Conservation (phyloP, 495 filamentous ascomycete genomes). For the Pyrenopolyporus hunteri region DNA sequence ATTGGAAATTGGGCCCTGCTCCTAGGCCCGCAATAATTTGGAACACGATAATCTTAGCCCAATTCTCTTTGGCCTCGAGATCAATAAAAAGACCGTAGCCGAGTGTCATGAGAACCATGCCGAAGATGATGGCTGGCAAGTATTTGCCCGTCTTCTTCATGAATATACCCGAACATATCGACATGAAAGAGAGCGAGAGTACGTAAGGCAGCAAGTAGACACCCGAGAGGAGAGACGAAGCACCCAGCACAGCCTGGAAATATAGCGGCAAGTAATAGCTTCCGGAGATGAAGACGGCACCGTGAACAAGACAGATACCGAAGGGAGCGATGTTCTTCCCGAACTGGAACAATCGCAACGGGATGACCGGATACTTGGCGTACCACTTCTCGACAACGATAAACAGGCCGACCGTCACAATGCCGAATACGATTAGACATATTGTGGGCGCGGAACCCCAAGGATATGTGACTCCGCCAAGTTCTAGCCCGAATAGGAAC, state of each 20-base stretch:
- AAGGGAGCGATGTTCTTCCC: conserved; percentile 64
- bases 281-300: conserved; percentile 70
- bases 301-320: conserved; percentile 65
- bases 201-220: conserved; percentile 78
- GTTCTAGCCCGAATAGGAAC: conserved; percentile 78
- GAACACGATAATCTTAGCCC: conserved; percentile 62
- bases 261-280: conserved; percentile 77
- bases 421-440: conserved; percentile 75
- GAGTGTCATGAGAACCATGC: conserved; percentile 61
- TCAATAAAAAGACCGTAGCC: conserved; percentile 67
- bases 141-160: conserved; percentile 73
- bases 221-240: conserved; percentile 72
- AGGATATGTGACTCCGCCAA: conserved; percentile 72
- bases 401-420: conserved; percentile 64
- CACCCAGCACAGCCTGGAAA: conserved; percentile 73
- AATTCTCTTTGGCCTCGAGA: conserved; percentile 53
- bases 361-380: conserved; percentile 77
- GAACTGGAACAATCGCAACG: conserved; percentile 68
- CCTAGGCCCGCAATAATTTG: conserved; percentile 70
- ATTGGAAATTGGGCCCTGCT: conserved; percentile 67
- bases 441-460: conserved; percentile 77
- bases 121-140: conserved; percentile 58
- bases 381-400: conserved; percentile 69
- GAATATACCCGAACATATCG: conserved; percentile 64
- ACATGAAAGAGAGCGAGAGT: conserved; percentile 68